A percentile compares a stretch with the other conserved stretches of the same genome.
phyloP scores from a whole-genome alignment of 345 rosid species.

The Stellera chamaejasme region DNA sequence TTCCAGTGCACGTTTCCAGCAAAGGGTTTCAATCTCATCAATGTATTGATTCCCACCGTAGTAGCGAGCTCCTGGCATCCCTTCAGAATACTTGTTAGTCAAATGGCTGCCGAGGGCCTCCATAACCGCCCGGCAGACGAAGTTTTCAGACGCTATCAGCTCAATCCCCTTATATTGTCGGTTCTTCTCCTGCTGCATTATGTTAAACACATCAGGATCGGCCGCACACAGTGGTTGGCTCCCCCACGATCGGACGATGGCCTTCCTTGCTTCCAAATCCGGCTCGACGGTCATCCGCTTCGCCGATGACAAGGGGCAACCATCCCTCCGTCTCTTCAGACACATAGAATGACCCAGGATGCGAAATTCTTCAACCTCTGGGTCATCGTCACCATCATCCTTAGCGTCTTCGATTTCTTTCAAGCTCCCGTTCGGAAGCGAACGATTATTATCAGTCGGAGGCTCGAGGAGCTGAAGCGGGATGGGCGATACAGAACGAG shows the following conservation, averaged over 20 bases:
- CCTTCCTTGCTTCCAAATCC: slow-evolving; percentile 26
- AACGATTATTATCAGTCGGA: slow-evolving; percentile 1
- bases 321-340: slow-evolving; percentile 35
- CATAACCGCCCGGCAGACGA: slow-evolving; percentile 64
- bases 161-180: slow-evolving; percentile 60
- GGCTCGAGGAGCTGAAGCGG: slow-evolving; percentile 11
- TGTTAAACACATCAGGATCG: slow-evolving; percentile 46
- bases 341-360: slow-evolving; percentile 65
- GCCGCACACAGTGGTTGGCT: slow-evolving; percentile 39
- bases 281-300: slow-evolving; percentile 21
- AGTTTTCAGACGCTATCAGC: slow-evolving; percentile 78
- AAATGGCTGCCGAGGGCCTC: slow-evolving; percentile 73
- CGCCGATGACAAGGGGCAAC: slow-evolving; percentile 17
- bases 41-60: slow-evolving; percentile 67
- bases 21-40: slow-evolving; percentile 65
- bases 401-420: slow-evolving; percentile 12
- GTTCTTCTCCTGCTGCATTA: slow-evolving; percentile 60
- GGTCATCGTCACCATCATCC: slow-evolving; percentile 20
- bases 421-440: slow-evolving; percentile 20
- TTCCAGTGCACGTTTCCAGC: slow-evolving; percentile 53
- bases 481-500: not conserved
- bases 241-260: slow-evolving; percentile 40
- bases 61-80: slow-evolving; percentile 64
- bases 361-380: slow-evolving; percentile 42
- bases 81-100: slow-evolving; percentile 77